Evolutionary conservation across 2,329 filamentous ascomycete species (phyloP).

Genomic region (Pseudocercospora cruenta): DNA sequence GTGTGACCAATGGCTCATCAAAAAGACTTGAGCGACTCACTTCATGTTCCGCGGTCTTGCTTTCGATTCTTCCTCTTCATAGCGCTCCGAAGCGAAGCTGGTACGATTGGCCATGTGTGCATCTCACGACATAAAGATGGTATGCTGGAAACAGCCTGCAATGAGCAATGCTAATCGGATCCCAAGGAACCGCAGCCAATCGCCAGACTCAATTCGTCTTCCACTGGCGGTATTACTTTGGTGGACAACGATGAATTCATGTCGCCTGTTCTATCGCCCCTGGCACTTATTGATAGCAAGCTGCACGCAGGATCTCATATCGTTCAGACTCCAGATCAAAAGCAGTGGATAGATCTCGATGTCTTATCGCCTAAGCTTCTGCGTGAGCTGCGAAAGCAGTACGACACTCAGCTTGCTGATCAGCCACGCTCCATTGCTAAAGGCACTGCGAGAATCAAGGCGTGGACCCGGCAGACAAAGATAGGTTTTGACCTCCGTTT

Average conservation of each 20-base stretch:
- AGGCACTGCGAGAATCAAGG: slow-evolving; percentile 24
- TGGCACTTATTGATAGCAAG: neutral
- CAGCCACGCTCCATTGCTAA: slow-evolving; percentile 15
- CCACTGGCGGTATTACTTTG: slow-evolving; percentile 14
- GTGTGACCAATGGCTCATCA: slow-evolving; percentile 1
- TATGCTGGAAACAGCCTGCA: neutral
- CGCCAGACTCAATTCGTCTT: slow-evolving; percentile 19
- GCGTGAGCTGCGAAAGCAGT: slow-evolving; percentile 20
- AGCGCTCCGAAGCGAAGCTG: neutral
- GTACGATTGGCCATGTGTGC: neutral
- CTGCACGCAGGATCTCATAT: neutral
- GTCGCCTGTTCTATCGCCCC: slow-evolving; percentile 14
- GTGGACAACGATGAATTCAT: slow-evolving; percentile 15
- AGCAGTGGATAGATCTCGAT: slow-evolving; percentile 25
- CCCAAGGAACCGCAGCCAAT: neutral
- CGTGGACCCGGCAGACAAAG: slow-evolving; percentile 25
- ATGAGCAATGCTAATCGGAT: neutral
- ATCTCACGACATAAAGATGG: neutral
- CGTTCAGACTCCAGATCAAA: slow-evolving; percentile 13
- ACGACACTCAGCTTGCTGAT: slow-evolving; percentile 13
- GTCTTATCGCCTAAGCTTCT: slow-evolving; percentile 20
- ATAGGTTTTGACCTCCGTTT: slow-evolving; percentile 23
- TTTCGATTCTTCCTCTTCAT: neutral
- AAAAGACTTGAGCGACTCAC: neutral
- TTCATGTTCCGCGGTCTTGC: neutral